These are phyloP conservation scores for Histomonas meleagridis DNA, from an alignment of 208 protist genomes.

Conservation along the genomic window DNA sequence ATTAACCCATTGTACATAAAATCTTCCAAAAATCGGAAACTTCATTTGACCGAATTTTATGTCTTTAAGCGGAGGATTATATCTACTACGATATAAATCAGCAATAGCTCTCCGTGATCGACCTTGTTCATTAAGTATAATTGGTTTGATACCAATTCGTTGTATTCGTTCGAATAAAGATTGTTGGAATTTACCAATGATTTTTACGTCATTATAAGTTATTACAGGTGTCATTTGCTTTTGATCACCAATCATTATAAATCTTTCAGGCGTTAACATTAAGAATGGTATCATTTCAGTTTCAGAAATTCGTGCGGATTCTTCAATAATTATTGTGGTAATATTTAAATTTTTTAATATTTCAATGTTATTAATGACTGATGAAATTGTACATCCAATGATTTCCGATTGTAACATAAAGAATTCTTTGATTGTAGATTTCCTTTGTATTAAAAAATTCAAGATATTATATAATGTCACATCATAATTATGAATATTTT, in stretches of 20 bases:
- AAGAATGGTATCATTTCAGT: slow-evolving; percentile 12
- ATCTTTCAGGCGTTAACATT: neutral
- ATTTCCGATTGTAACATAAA: neutral
- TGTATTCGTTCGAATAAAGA: neutral
- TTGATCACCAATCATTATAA: neutral
- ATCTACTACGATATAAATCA: neutral
- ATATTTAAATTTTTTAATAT: neutral
- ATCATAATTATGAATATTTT: too few relatives aligned
- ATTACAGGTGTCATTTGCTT: neutral
- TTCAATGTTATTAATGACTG: neutral
- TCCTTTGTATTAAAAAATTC: too few relatives aligned
- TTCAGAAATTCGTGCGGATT: neutral
- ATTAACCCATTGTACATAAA: neutral
- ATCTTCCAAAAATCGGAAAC: too few relatives aligned
- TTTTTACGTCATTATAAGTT: neutral
- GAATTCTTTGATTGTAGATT: too few relatives aligned
- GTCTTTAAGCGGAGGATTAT: neutral
- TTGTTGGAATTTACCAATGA: neutral
- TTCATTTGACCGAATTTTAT: too few relatives aligned
- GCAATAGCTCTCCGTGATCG: neutral
- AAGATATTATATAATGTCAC: too few relatives aligned
- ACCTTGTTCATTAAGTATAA: neutral
- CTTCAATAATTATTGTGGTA: neutral
- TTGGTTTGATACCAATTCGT: neutral
- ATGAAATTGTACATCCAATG: neutral